A percentile compares a stretch with the other conserved stretches of the same genome.
These are phyloP conservation scores for Bruguiera gymnorhiza DNA, from an alignment of 345 rosid genomes.

Conservation along the genomic window DNA sequence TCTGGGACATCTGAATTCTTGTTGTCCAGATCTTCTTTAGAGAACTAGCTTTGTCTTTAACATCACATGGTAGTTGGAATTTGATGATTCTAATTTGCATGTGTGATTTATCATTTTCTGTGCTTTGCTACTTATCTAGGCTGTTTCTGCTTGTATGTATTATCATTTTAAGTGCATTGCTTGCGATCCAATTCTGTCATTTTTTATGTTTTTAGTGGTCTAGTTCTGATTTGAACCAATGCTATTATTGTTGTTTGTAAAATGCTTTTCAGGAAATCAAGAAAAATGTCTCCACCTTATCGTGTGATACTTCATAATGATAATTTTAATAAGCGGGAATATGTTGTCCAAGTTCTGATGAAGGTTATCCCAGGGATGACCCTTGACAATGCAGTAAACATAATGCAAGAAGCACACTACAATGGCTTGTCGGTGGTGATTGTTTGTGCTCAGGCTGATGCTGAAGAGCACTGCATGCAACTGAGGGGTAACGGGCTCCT, in stretches of 20 bases:
- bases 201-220: too few species aligned
- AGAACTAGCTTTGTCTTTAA: too few species aligned
- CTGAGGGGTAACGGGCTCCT: slow-evolving; percentile 88
- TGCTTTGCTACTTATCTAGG: background rate
- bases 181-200: background rate
- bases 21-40: too few species aligned
- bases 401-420: slow-evolving; percentile 96
- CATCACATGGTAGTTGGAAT: too few species aligned
- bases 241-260: background rate
- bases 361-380: slow-evolving; percentile 96
- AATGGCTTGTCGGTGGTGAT: slow-evolving; percentile 89
- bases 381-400: slow-evolving; percentile 83
- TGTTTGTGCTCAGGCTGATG: slow-evolving; percentile 87
- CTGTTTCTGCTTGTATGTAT: background rate
- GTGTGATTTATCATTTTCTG: too few species aligned
- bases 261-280: slow-evolving; percentile 57
- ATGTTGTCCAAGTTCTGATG: slow-evolving; percentile 93
- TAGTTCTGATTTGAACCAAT: too few species aligned
- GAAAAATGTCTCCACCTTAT: slow-evolving; percentile 80
- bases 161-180: background rate
- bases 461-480: slow-evolving; percentile 94
- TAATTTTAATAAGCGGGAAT: slow-evolving; percentile 84
- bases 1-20: background rate
- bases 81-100: background rate
- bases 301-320: slow-evolving; percentile 85